A percentile compares a stretch with the other conserved stretches of the same genome.
Conservation (phyloP, 1,284 basidiomycete genomes). For the Phlebopus sp. region DNA sequence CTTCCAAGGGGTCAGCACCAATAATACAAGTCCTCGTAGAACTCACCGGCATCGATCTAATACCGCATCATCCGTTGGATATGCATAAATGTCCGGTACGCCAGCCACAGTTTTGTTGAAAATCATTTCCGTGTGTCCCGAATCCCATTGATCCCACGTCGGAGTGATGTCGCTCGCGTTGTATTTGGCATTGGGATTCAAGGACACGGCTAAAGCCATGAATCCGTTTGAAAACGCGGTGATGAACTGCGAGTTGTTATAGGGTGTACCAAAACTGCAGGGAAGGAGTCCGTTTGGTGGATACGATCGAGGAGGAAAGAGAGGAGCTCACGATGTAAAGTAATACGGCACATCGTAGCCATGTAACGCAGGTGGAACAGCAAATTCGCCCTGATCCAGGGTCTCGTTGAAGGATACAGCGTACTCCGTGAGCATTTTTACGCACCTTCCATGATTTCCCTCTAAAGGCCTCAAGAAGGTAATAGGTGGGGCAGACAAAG, state of each 20-base stretch:
- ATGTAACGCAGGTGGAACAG: slow-evolving; percentile 9
- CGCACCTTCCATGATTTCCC: slow-evolving; percentile 8
- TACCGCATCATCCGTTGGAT: slow-evolving; percentile 13
- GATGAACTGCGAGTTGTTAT: slow-evolving; percentile 17
- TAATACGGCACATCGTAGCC: slow-evolving; percentile 9
- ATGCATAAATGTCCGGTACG: slow-evolving; percentile 11
- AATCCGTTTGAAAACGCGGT: slow-evolving; percentile 25
- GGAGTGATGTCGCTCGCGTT: slow-evolving; percentile 18
- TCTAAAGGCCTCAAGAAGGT: slow-evolving; percentile 1
- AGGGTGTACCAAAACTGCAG: slow-evolving; percentile 1
- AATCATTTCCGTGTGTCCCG: slow-evolving; percentile 19
- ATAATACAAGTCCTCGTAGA: too few species aligned
- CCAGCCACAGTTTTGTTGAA: slow-evolving; percentile 19
- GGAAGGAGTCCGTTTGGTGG: not conserved
- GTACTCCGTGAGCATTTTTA: not conserved
- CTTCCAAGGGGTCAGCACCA: too few species aligned
- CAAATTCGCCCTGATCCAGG: slow-evolving; percentile 3
- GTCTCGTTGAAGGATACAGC: not conserved
- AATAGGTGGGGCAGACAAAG: slow-evolving; percentile 10
- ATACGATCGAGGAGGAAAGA: not conserved
- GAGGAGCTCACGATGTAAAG: slow-evolving; percentile 7
- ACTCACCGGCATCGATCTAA: slow-evolving; percentile 24
- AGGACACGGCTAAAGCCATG: slow-evolving; percentile 18
- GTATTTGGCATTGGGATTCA: slow-evolving; percentile 13
- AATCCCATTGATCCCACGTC: slow-evolving; percentile 14